Evolutionary conservation across 2,329 filamentous ascomycete species (phyloP).

Genomic region (Talaromyces islandicus): DNA sequence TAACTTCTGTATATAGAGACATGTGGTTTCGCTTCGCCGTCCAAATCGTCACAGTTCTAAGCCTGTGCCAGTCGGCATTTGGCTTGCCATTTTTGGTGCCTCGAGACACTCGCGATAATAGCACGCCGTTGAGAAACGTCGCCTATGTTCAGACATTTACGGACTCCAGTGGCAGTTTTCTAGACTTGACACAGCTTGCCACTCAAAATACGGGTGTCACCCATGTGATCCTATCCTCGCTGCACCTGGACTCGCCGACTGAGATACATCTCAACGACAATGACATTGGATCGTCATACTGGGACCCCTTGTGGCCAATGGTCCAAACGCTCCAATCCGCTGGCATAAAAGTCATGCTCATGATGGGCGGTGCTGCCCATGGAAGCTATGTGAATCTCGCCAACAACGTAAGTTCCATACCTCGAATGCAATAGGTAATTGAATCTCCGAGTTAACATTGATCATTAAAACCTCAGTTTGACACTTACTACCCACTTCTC

Average conservation of each 20-base stretch:
- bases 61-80: neutral
- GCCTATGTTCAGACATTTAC: conserved; percentile 22
- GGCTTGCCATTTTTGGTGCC: neutral
- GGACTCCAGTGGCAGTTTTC: conserved; percentile 16
- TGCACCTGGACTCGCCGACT: conserved; percentile 43
- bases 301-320: conserved; percentile 41
- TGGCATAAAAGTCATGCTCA: conserved; percentile 48
- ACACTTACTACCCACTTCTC: conserved; percentile 45
- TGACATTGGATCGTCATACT: conserved; percentile 19
- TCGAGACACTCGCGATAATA: neutral
- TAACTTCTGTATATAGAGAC: neutral
- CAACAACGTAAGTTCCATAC: conserved; percentile 16
- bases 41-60: neutral
- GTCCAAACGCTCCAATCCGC: conserved; percentile 43
- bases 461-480: conserved; percentile 31
- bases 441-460: neutral
- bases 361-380: conserved; percentile 50
- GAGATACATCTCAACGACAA: conserved; percentile 51
- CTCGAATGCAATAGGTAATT: neutral
- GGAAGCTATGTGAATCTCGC: conserved; percentile 38
- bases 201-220: conserved; percentile 31
- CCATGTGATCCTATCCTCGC: conserved; percentile 49
- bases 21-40: neutral
- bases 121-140: conserved; percentile 13
- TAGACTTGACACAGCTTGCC: conserved; percentile 47